Base-by-base conservation (phyloP, 2,329 filamentous ascomycete species). In the Pestalotiopsis sp. region DNA sequence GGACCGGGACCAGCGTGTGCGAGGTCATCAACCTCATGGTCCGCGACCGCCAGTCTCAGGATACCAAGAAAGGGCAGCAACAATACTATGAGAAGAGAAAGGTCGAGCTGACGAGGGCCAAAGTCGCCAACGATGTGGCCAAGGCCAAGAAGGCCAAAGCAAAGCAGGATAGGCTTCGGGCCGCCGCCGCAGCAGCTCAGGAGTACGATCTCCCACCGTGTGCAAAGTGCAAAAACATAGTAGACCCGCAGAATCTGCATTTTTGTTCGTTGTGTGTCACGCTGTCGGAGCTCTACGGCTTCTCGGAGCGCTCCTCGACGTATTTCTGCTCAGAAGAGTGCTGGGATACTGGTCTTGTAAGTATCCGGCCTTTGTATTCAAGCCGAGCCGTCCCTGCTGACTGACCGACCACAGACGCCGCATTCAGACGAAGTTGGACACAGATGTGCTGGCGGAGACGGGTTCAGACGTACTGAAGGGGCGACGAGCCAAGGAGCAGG, bases 101-200 rank as follows among this genome's bases (percentile, higher is more conserved):
- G 2, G 82, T 85, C 67, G 84, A 86, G 72, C 78, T 87, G 4
- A 80, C 79, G 20, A 78, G 85, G 68, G 85, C 85, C 36, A 85
- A 82, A 73, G 83, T 80, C 69, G 84, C 84, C 9, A 77, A 81
- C 61, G 76, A 78, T 27, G 70, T 75, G 11, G 73, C 71, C 52
- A 76, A 75, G 70, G 73, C 75, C 9, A 78, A 77, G 67, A 75
- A 73, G 66, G 75, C 78, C 41, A 77, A 78, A 65, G 69, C 72
- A 12, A 72, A 74, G 61, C 83, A 85, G 78, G 84, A 85, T 73
- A 84, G 82, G 72, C 80, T 75, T 20, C 73, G 80, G 61, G 75
- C 73, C 3, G 73, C 81, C 75, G 74, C 77, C 73, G 71, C 78
- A 77, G 73, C 80, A 73, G 65, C 80, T 41, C 75, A 80, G 65